A percentile compares a stretch with the other conserved stretches of the same genome.
Evolutionary conservation across 202 grass and related monocot genomes (phyloP).

Genomic region (Brachypodium distachyon): DNA sequence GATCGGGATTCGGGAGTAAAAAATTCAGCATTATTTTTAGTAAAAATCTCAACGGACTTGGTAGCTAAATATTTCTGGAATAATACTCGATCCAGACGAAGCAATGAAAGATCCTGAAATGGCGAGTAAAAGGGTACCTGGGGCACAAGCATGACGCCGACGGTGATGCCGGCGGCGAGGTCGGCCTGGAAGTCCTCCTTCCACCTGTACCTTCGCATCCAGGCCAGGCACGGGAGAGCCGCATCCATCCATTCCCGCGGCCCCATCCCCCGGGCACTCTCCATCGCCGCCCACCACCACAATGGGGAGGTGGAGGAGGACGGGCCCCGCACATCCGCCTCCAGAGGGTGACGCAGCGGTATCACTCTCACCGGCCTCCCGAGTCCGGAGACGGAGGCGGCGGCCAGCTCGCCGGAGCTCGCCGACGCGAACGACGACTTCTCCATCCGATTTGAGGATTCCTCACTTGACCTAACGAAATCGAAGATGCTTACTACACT

Average conservation of each 20-base stretch:
- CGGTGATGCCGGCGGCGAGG: slow-evolving; percentile 73
- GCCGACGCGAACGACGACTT: slow-evolving; percentile 37
- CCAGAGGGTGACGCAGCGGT: slow-evolving; percentile 48
- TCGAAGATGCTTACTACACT: neutral
- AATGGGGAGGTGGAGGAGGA: slow-evolving; percentile 5
- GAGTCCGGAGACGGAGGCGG: neutral
- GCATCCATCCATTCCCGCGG: slow-evolving; percentile 48
- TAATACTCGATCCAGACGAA: neutral
- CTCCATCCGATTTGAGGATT: slow-evolving; percentile 33
- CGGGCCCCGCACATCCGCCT: neutral
- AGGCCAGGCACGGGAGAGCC: slow-evolving; percentile 51
- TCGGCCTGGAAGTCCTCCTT: slow-evolving; percentile 67
- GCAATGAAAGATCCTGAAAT: neutral
- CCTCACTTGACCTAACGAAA: neutral
- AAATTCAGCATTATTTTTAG: neutral
- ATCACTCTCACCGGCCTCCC: slow-evolving; percentile 57
- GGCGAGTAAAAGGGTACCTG: slow-evolving; percentile 36
- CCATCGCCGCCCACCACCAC: slow-evolving; percentile 3
- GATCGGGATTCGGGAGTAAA: neutral
- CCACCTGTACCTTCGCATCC: slow-evolving; percentile 65
- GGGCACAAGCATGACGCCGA: slow-evolving; percentile 95
- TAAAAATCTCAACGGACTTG: neutral
- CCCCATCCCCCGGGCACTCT: slow-evolving; percentile 42
- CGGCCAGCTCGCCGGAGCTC: slow-evolving; percentile 25
- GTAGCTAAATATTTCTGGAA: neutral